Percentiles rank a stretch among this genome's conserved stretches.
Conservation (phyloP, 2,329 filamentous ascomycete genomes). For the Aspergillus ochraceoroseus region DNA sequence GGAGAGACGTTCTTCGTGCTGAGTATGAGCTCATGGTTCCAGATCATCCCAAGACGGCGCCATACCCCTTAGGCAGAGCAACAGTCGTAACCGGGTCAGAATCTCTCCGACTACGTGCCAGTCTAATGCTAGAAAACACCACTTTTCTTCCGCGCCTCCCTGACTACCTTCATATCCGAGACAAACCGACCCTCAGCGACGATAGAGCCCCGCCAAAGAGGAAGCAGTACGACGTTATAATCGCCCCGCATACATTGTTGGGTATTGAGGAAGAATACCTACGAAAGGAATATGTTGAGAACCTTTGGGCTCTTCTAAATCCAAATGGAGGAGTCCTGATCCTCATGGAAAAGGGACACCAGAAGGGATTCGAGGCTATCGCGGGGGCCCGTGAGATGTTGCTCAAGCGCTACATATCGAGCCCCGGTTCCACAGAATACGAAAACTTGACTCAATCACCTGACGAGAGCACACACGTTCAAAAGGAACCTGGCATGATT, state of each 20-base stretch:
- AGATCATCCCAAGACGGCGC: conserved; percentile 39
- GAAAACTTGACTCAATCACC: conserved; percentile 36
- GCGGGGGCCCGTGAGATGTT: conserved; percentile 77
- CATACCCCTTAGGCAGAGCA: conserved; percentile 58
- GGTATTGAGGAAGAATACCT: conserved; percentile 68
- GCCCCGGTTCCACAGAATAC: conserved; percentile 50
- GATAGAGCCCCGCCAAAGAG: conserved; percentile 52
- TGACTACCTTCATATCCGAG: conserved; percentile 66
- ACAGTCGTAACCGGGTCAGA: conserved; percentile 77
- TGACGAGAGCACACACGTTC: conserved; percentile 24
- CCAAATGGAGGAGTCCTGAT: conserved; percentile 81
- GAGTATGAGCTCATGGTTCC: conserved; percentile 69
- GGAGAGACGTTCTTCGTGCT: conserved; percentile 67
- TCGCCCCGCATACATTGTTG: conserved; percentile 80
- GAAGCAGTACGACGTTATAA: conserved; percentile 83
- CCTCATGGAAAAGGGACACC: conserved; percentile 83
- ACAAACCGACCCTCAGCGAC: conserved; percentile 56
- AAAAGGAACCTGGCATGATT: conserved; percentile 60
- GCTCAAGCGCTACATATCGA: conserved; percentile 65
- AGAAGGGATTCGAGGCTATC: conserved; percentile 86
- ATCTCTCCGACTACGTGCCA: conserved; percentile 67
- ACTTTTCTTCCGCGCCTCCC: conserved; percentile 90
- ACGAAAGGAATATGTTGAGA: conserved; percentile 74
- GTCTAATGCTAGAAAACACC: conserved; percentile 75
- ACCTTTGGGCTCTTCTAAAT: conserved; percentile 81